Percentiles rank a stretch among this genome's conserved stretches.
phyloP scores from a whole-genome alignment of 179 eudicot species.

The Silene vulgaris region DNA sequence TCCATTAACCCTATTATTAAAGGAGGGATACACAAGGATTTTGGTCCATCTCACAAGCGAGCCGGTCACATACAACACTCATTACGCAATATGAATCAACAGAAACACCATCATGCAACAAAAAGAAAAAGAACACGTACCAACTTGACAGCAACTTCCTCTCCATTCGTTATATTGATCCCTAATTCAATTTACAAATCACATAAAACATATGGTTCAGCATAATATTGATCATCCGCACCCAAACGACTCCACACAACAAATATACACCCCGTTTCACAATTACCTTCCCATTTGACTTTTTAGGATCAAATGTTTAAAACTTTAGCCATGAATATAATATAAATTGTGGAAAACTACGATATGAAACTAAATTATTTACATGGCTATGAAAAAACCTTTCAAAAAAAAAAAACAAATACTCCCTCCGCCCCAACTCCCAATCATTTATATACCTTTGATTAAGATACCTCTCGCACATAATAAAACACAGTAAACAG shows the following conservation, averaged over 20 bases:
- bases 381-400: background rate
- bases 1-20: too few relatives aligned
- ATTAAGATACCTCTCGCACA: too few relatives aligned
- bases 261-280: background rate
- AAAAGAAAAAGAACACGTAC: constrained; percentile 25
- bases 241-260: background rate
- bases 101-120: constrained; percentile 1
- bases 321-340: background rate
- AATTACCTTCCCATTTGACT: background rate
- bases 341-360: too few relatives aligned
- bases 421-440: too few relatives aligned
- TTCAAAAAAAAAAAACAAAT: background rate
- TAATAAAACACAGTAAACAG: too few relatives aligned
- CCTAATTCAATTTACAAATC: constrained; percentile 27
- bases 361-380: constrained; percentile 11
- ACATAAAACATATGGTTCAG: constrained; percentile 6
- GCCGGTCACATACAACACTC: background rate
- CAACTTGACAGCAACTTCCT: constrained; percentile 50
- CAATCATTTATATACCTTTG: too few relatives aligned
- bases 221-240: constrained; percentile 17
- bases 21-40: background rate
- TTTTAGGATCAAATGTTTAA: background rate
- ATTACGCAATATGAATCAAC: background rate
- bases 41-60: background rate
- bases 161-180: constrained; percentile 42